Conservation (phyloP, 768 basidiomycete genomes). For the Cyclocybe cylindracea region DNA sequence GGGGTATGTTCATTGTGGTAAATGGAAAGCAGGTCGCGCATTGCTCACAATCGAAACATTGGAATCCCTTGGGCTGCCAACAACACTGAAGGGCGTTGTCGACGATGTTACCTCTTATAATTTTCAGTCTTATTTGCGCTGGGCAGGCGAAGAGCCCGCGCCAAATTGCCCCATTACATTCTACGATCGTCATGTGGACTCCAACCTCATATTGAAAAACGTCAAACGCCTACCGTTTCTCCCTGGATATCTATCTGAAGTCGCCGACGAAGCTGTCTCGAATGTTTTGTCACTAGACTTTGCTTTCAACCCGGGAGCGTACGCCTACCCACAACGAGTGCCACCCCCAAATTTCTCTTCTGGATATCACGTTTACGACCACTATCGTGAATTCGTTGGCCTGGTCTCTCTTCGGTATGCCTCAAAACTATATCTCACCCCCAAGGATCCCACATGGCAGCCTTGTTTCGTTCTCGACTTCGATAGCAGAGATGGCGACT, state of each 20-base stretch:
- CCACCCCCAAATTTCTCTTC: not conserved
- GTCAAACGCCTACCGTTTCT: not conserved
- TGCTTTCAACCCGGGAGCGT: too few species aligned
- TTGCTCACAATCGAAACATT: too few species aligned
- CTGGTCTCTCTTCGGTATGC: not conserved
- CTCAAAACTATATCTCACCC: not conserved
- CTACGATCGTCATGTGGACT: constrained; percentile 6
- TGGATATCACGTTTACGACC: too few species aligned
- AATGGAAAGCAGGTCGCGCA: too few species aligned
- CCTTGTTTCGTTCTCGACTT: too few species aligned
- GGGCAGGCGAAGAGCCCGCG: not conserved
- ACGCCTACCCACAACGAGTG: not conserved
- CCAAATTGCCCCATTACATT: constrained; percentile 1
- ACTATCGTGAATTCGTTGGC: not conserved
- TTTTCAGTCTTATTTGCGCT: not conserved
- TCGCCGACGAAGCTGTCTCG: not conserved
- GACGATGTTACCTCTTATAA: not conserved
- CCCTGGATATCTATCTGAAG: not conserved
- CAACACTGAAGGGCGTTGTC: not conserved
- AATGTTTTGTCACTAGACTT: not conserved
- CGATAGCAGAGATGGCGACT: too few species aligned
- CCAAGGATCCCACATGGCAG: not conserved
- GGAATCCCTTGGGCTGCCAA: too few species aligned
- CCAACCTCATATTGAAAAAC: not conserved
- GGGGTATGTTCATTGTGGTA: too few species aligned